Base-by-base conservation (phyloP, 768 basidiomycete species). In the Pisolithus microcarpus region DNA sequence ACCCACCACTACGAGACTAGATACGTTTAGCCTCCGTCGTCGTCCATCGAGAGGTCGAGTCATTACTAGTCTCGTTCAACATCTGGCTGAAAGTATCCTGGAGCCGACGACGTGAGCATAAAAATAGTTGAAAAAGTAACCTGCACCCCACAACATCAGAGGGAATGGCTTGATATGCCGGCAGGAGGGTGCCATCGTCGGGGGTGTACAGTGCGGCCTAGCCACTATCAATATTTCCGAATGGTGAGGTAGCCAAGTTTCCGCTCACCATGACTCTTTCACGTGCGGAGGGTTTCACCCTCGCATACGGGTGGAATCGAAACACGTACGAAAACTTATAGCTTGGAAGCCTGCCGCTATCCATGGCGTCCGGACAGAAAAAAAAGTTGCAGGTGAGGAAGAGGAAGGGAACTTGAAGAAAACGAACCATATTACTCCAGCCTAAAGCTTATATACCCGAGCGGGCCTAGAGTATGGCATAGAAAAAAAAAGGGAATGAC, bases 291-390 rank as follows among this genome's bases (percentile, higher is more conserved):
- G 24, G 52, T 16, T 43, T 39, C 3, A 50, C 48, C 15, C 55
- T 52, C n/a, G 55, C 46, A 34, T 56, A 54, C 10, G 55, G 55
- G 23, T 56, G 53, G 40, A 44, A 56, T 9, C 55, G 37, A 7
- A 54, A 38, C 30, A 56, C 28, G 30, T 56, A 31, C 5, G 53
- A 54, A 1, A 44, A 44, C 18, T 49, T 44, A 37, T 56, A 56
- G 18, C 36, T 48, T 3, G 52, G 52, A 10, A 56, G 39, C 5
- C 47, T 52, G 26, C 44, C 24, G 16, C 34, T 18, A 30, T 43
- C 34, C 18, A 19, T 54, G n/a, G 50, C 16, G 26, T 34, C 13
- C 13, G 13, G 26, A 16, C 31, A 37, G 23, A 18, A 37, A 19
- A 46, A n/a, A 34, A 34, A 43, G 9, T 1, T 26, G 26, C 7